Evolutionary conservation across 805 yeast species (phyloP).

Genomic region (Cyberlindnera nakhonratchasimensis): DNA sequence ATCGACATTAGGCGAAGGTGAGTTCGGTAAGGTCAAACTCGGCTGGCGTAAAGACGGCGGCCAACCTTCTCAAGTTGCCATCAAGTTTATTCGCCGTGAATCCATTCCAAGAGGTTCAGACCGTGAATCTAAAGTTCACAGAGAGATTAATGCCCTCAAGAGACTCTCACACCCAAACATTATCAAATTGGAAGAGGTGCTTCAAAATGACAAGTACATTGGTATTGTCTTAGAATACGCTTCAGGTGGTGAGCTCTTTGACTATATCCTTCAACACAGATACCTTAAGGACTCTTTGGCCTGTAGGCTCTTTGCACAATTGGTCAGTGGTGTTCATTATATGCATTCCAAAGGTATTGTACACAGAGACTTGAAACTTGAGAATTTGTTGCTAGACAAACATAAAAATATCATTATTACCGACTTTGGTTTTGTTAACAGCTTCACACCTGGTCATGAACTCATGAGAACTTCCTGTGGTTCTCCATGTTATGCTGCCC

Average conservation of each 20-base stretch:
- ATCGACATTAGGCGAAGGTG: constrained; percentile 95
- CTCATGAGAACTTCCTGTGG: constrained; percentile 93
- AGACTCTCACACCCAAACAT: constrained; percentile 90
- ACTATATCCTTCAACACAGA: constrained; percentile 82
- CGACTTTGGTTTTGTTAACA: constrained; percentile 90
- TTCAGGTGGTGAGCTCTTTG: constrained; percentile 95
- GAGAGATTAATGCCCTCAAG: constrained; percentile 90
- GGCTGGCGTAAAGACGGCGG: constrained; percentile 91
- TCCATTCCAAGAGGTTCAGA: constrained; percentile 83
- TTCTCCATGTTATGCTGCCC: constrained; percentile 94
- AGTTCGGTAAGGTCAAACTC: constrained; percentile 93
- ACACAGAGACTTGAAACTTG: constrained; percentile 77
- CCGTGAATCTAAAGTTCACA: constrained; percentile 81
- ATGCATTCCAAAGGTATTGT: constrained; percentile 67
- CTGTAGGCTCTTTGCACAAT: constrained; percentile 84
- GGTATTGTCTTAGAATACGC: constrained; percentile 97
- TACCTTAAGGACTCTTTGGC: constrained; percentile 85
- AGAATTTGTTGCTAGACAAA: constrained; percentile 66
- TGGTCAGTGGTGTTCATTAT: constrained; percentile 90
- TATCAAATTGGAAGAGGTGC: constrained; percentile 84
- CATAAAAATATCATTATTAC: constrained; percentile 71
- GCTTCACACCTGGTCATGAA: constrained; percentile 58
- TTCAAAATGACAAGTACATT: constrained; percentile 90
- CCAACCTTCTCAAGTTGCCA: constrained; percentile 76
- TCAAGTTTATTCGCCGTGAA: constrained; percentile 85